Percentiles rank a stretch among this genome's conserved stretches.
phyloP scores from a whole-genome alignment of 768 basidiomycete species.

The Tricholoma matsutake region DNA sequence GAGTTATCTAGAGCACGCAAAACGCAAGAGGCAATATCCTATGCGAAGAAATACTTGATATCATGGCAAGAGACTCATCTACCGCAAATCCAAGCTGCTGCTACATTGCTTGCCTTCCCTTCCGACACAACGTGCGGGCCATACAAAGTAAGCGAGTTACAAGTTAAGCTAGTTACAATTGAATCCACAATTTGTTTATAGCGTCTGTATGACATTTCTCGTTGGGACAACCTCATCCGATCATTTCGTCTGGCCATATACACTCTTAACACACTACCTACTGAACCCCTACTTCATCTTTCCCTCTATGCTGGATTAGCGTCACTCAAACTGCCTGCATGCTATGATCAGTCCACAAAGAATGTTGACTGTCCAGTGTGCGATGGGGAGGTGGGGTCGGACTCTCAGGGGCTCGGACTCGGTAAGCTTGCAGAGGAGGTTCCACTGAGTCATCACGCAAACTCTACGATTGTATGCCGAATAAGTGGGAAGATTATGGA shows the following conservation, averaged over 20 bases:
- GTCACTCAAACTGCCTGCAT: conserved; percentile 85
- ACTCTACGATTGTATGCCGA: conserved; percentile 92
- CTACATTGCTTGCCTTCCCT: conserved; percentile 72
- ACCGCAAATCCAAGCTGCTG: conserved; percentile 71
- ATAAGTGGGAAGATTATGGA: conserved; percentile 95
- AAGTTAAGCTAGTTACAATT: neutral
- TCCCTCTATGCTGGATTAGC: conserved; percentile 90
- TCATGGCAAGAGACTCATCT: conserved; percentile 83
- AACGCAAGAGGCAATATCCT: conserved; percentile 74
- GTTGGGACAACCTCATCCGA: conserved; percentile 74
- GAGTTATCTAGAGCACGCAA: conserved; percentile 76
- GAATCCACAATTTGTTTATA: conserved; percentile 26
- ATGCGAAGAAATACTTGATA: conserved; percentile 76
- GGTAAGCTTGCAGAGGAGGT: conserved; percentile 80
- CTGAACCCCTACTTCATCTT: conserved; percentile 82
- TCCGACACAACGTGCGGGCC: conserved; percentile 68
- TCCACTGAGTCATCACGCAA: conserved; percentile 90
- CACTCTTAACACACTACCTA: conserved; percentile 81
- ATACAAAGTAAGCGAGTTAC: conserved; percentile 61
- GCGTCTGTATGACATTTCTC: conserved; percentile 78
- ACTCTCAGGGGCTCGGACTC: conserved; percentile 46
- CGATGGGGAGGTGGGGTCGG: conserved; percentile 47
- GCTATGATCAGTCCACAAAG: conserved; percentile 58
- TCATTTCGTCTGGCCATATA: conserved; percentile 88
- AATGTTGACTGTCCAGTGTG: conserved; percentile 93